Evolutionary conservation across 2,329 filamentous ascomycete genomes (phyloP), one percentile per base, ranked within the genome.

Genomic region (Xylariaceae sp.): DNA sequence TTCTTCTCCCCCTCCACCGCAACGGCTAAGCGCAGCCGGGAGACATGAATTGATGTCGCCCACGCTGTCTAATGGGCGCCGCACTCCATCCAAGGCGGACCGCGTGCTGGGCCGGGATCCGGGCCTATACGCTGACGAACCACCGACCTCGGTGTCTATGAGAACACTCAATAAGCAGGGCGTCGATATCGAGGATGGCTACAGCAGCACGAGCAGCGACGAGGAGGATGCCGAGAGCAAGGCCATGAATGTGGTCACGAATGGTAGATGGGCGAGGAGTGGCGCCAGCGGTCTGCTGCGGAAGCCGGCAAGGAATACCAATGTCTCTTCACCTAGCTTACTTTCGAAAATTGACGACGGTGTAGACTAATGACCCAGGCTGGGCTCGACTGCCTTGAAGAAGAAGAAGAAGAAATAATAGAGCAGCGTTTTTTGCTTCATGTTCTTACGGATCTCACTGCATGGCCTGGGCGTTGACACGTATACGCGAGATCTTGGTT

Each of bases 81-180:
- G 74, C 54, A 69, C 73, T 6, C 77, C 77, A 12, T 83, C 80
- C 66, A 86, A 86, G 64, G 83, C 83, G 5, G 83, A 86, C 64
- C 78, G 82, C 26, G 73, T 86, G 2, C 75, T 86, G 1, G 83
- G 83, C 37, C 79, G 83, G 3, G 82, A 84, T 55, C 81, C 82
- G 10, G 81, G 78, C 62, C 68, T 82, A 14, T 85, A 85, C 62
- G 77, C 74, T 9, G 81, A 86, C 61, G 74, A 74, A 42, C 74
- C 76, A 47, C 70, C 75, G 23, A 70, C 67, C 40, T 71, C 74
- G 29, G 72, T 79, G 46, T 74, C 76, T 1, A 74, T 84, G 75
- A 74, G 73, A 20, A 76, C 78, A 2, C 73, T 83, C 14, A 81
- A 75, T 59, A 74, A 75, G 1, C 70, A 73, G 10, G 81, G 81